Conservation (phyloP, 768 basidiomycete genomes). For the Hydnomerulius pinastri region DNA sequence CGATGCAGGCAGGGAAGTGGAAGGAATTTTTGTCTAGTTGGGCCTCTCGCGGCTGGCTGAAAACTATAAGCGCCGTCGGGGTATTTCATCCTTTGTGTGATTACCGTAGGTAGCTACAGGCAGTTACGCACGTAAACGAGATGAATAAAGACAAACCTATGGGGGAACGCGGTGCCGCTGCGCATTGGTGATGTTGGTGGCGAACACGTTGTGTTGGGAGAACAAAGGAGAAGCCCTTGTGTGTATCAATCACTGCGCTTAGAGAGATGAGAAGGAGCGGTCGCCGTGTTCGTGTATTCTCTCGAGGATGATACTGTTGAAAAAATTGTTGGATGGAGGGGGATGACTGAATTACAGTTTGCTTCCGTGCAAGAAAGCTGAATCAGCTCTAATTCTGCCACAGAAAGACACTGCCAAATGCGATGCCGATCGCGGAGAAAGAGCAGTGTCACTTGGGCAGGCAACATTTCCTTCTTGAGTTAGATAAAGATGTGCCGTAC, state of each 20-base stretch:
- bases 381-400: slow-evolving; percentile 27
- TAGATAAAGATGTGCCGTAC: slow-evolving; percentile 35
- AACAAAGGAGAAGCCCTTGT: slow-evolving; percentile 4
- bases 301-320: too few relatives aligned
- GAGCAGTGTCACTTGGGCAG: slow-evolving; percentile 33
- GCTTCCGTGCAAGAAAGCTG: slow-evolving; percentile 14
- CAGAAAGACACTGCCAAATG: slow-evolving; percentile 22
- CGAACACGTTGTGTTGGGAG: slow-evolving; percentile 20
- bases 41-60: too few relatives aligned
- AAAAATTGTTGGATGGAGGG: not conserved
- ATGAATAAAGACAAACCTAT: slow-evolving; percentile 2
- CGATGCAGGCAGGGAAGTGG: slow-evolving; percentile 2
- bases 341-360: slow-evolving; percentile 2
- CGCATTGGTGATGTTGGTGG: slow-evolving; percentile 12
- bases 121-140: slow-evolving; percentile 21
- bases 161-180: slow-evolving; percentile 27
- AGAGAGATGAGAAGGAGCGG: slow-evolving; percentile 6
- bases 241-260: slow-evolving; percentile 12
- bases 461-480: slow-evolving; percentile 31
- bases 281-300: slow-evolving; percentile 5
- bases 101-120: slow-evolving; percentile 4
- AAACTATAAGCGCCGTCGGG: not conserved
- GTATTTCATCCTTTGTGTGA: slow-evolving; percentile 10
- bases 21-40: not conserved
- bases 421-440: slow-evolving; percentile 34